Base-by-base conservation (phyloP, 495 filamentous ascomycete species). In the Talaromyces borbonicus region DNA sequence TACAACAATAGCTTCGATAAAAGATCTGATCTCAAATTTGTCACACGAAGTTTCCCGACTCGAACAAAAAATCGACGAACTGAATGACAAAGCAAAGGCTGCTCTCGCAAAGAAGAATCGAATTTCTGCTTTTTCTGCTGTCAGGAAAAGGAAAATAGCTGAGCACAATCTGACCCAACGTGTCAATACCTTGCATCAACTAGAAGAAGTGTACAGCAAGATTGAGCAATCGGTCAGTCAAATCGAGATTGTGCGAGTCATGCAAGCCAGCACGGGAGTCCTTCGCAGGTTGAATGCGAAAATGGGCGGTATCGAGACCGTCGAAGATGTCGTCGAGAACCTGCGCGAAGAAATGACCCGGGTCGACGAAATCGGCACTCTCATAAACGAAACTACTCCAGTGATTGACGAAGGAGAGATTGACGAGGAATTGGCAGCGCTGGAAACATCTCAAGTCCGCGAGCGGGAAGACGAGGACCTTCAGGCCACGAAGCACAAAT, bases 211-310 rank as follows among this genome's bases (percentile, higher is more conserved):
- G 0, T 83, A 83, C 43, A 58, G 66, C 7, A 83, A 81, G 54
- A 88, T 98, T 44, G 81, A 95, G 60, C 81, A 89, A 60, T 93
- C 92, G 1, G 72, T 77, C 2, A 84, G 85, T 54, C 87, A 95
- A 41, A 76, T 94, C 14, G 80, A 85, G 46, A 71, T 95, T 14
- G 75, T 95, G 2, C 68, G 69, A 43, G 81, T 86, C 8, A 90
- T 98, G 83, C 78, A 88, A 55, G 77, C 79, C 15, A 83, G 84
- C 54, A 75, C 80, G 8, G 72, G 68, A 11, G 85, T 84, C 5
- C 69, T 98, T 20, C 72, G 72, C 35, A 72, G 67, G 7, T 67
- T 98, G n/a, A 83, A 93, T 56, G 69, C 74, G 20, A 71, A 87
- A 54, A 74, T 86, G 8, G 92, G 93, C 23, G 85, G 85, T 6